Conservation (phyloP, 805 yeast species). For the Grigorovia transvaalensis region DNA sequence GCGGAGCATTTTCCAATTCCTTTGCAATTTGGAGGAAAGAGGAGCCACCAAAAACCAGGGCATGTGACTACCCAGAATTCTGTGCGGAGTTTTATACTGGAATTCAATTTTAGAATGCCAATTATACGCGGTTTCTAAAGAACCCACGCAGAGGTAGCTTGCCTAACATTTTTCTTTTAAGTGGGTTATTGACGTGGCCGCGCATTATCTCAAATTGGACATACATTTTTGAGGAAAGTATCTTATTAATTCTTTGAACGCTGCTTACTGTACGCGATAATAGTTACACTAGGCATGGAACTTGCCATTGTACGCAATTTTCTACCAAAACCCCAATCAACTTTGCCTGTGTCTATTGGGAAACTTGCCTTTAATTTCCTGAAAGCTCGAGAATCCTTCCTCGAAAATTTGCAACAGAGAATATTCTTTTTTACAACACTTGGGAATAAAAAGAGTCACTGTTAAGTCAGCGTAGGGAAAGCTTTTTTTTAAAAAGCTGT, state of each 20-base stretch:
- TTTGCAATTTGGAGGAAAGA: not conserved
- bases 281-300: not conserved
- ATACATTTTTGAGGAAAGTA: too few species aligned
- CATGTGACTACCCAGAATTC: not conserved
- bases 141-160: too few species aligned
- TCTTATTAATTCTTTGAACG: too few species aligned
- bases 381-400: not conserved
- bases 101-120: not conserved
- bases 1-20: not conserved
- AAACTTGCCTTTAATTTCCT: not conserved
- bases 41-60: not conserved
- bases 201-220: too few species aligned
- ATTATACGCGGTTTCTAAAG: too few species aligned
- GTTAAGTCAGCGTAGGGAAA: not conserved
- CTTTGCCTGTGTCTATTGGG: not conserved
- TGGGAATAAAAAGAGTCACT: too few species aligned
- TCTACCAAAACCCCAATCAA: not conserved
- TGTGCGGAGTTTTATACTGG: not conserved
- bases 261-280: not conserved
- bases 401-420: not conserved
- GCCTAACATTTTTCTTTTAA: too few species aligned
- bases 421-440: not conserved
- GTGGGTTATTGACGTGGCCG: too few species aligned
- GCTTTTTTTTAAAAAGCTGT: not conserved
- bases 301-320: not conserved